Base-by-base conservation (phyloP, 257 asterid genomes). In the Fraxinus quadrangulata region DNA sequence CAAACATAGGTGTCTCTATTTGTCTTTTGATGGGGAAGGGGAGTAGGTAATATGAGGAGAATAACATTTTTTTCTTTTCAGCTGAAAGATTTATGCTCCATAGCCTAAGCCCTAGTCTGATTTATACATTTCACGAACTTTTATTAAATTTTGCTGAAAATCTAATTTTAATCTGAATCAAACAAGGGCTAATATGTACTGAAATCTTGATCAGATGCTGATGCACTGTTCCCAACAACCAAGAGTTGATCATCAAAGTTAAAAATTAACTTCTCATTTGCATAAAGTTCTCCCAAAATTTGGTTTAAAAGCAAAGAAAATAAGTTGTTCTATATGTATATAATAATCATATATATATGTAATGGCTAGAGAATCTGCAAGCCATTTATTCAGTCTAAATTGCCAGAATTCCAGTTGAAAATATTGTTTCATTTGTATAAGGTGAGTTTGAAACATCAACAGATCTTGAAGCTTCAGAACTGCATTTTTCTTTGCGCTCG, bases 401-500 rank as follows among this genome's bases (percentile, higher is more conserved):
- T 63, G 69, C 69, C 33, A 26, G 30, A 23, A 63, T 63, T 63
- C 34, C 16, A 9, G 69, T 23, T 23, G 69, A 63, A 30, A 63
- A 3, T 1, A 23, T 3, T 2, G 11, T 30, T 3, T 12, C 33
- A 23, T 63, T 9, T 8, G 33, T 63, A 14, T 11, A 21, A 6
- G 66, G 66, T 19, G 66, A 56, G 8, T 56, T n/a, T 21, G 66
- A 56, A 63, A 63, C 88, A 31, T 84, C 92, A 23, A 65, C 76
- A 31, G 89, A 74, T 79, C 86, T 82, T 23, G 89, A 72, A 78
- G 88, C 75, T 47, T 47, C 54, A 47, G 54, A 47, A 3, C 54
- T 47, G 78, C 92, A 81, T 81, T 89, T 90, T 24, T 89, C 96
- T 74, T 63, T 87, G 70, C 87, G 87, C 75, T 93, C 97, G n/a